Evolutionary conservation across 768 basidiomycete species (phyloP).

Genomic region (Pleurotus sapidus): DNA sequence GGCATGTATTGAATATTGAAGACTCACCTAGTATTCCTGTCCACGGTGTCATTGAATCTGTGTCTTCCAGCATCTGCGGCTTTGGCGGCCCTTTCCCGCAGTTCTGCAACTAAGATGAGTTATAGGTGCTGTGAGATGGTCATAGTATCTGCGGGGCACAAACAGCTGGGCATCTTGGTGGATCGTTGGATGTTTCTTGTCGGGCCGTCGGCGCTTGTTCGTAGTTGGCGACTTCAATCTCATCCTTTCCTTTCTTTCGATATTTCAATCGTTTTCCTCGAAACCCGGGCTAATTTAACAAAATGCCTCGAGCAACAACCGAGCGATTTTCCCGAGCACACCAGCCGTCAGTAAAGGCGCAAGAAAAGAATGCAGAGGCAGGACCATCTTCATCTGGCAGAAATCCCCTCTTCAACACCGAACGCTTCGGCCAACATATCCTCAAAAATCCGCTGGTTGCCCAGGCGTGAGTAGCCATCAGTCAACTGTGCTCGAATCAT

Average conservation of each 20-base stretch:
- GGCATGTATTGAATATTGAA: too few species aligned
- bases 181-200: neutral
- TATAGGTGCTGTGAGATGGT: neutral
- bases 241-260: too few species aligned
- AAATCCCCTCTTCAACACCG: slow-evolving; percentile 94
- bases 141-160: neutral
- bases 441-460: slow-evolving; percentile 56
- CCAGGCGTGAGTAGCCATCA: slow-evolving; percentile 5
- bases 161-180: neutral
- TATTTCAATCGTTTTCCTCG: too few species aligned
- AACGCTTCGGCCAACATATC: slow-evolving; percentile 96
- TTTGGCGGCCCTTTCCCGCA: slow-evolving; percentile 62
- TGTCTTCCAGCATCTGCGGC: slow-evolving; percentile 55
- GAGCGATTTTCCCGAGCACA: slow-evolving; percentile 72
- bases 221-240: too few species aligned
- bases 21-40: slow-evolving; percentile 48
- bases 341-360: slow-evolving; percentile 55
- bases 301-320: slow-evolving; percentile 80
- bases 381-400: slow-evolving; percentile 46
- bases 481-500: slow-evolving; percentile 11
- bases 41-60: slow-evolving; percentile 52
- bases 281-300: too few species aligned
- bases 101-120: slow-evolving; percentile 42
- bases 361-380: slow-evolving; percentile 38
- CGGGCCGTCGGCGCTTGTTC: too few species aligned